Evolutionary conservation across 23 red algal species (phyloP), one percentile per base, ranked within the genome.

Genomic region (Gracilaria vermiculophylla): DNA sequence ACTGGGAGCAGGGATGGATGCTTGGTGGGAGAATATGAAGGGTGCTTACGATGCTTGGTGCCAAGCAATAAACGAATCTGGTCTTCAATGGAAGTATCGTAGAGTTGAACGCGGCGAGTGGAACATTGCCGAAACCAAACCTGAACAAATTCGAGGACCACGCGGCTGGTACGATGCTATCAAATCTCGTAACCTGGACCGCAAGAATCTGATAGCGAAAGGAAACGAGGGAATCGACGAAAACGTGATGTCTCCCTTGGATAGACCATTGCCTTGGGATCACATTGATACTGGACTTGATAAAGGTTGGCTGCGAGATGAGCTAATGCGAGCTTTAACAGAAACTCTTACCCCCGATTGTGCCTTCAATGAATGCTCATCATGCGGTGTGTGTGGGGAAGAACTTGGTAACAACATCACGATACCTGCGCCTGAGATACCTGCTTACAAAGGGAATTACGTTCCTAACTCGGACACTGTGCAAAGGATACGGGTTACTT

Each of bases 281-380:
- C 92, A 94, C 36, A 94, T 94, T 13, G 78, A 94, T 36, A 51
- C 52, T 40, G 92, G 92, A 20, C 29, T 94, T 12, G 82, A 88
- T 53, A 94, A 94, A 76, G 92, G 92, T 13, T 94, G 92, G 92
- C 33, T 94, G 24, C 82, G 92, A 54, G 92, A 94, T 76, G 92
- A 94, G 43, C 67, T 94, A 17, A 94, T 94, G 92, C 75, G 81
- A 19, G 81, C 92, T 58, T 48, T 94, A 29, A 56, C 67, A 3
- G 92, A 65, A 57, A 74, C 83, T 32, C 62, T 94, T 23, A 94
- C 92, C 10, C 83, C 92, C 12, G 92, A 94, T 70, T 94, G 92
- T 50, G 83, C 92, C n/a, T 94, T 94, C 23, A 67, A 77, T 47
- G 69, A 77, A 64, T 94, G 92, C 40, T 80, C 69, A 17, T 72